Conservation (phyloP, 208 protist genomes). For the Wallacemonas collosoma region DNA sequence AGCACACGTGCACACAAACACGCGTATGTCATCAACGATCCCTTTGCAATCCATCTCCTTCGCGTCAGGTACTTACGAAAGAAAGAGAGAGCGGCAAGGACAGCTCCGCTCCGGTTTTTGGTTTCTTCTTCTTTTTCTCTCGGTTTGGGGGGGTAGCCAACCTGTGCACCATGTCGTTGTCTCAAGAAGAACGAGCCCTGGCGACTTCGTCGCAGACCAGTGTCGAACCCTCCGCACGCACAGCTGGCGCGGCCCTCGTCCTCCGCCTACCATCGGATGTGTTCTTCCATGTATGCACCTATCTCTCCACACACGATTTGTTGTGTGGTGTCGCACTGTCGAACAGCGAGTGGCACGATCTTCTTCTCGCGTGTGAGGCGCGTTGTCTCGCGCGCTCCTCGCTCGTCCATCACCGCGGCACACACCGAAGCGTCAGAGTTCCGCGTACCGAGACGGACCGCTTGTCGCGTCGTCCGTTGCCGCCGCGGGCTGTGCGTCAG, state of each 20-base stretch:
- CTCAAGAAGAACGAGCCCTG: too few relatives aligned
- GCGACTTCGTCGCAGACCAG: not conserved
- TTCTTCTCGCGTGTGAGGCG: slow-evolving; percentile 4
- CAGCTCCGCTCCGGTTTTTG: too few relatives aligned
- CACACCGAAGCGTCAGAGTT: too few relatives aligned
- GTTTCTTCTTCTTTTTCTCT: too few relatives aligned
- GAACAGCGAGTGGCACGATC: not conserved
- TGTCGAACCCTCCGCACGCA: not conserved
- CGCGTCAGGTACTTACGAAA: too few relatives aligned
- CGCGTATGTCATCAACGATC: not conserved
- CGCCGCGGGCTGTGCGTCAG: not conserved
- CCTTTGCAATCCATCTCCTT: too few relatives aligned
- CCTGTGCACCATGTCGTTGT: too few relatives aligned
- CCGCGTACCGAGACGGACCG: too few relatives aligned
- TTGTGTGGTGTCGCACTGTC: not conserved
- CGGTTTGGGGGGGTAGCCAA: too few relatives aligned
- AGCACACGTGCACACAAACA: not conserved
- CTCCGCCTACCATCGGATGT: slow-evolving; percentile 1
- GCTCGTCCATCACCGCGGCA: too few relatives aligned
- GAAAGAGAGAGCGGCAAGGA: too few relatives aligned
- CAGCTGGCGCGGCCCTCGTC: not conserved
- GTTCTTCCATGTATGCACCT: not conserved
- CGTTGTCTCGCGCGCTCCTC: not conserved
- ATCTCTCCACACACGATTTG: slow-evolving; percentile 1
- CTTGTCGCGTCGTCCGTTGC: not conserved